Evolutionary conservation across 257 asterid genomes (phyloP).

Genomic region (Catharanthus roseus): DNA sequence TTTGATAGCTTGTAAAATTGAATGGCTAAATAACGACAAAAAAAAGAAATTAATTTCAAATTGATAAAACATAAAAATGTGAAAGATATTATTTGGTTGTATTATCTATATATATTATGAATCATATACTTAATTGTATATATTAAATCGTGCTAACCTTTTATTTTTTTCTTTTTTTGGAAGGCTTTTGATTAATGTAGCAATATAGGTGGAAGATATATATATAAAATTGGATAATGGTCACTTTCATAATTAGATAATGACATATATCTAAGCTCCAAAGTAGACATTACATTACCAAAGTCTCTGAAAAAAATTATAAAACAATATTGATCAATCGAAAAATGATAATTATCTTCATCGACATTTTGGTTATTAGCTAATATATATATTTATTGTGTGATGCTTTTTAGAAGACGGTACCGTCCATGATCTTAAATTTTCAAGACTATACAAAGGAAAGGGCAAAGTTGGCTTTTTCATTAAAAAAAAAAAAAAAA

Average conservation of each 20-base stretch:
- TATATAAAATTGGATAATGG: conserved; percentile 22
- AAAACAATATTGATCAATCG: conserved; percentile 3
- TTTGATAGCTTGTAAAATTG: too few species aligned
- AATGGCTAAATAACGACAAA: too few species aligned
- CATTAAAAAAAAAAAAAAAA: background rate
- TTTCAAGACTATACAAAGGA: background rate
- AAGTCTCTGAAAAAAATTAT: background rate
- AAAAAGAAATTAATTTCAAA: too few species aligned
- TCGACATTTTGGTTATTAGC: background rate
- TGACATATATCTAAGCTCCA: conserved; percentile 8
- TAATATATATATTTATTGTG: too few species aligned
- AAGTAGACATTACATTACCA: background rate
- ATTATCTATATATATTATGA: too few species aligned
- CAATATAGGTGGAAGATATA: conserved; percentile 7
- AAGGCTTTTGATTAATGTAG: background rate
- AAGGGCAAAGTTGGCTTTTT: conserved; percentile 10
- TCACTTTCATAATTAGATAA: conserved; percentile 24
- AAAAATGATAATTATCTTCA: background rate
- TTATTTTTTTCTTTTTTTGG: background rate
- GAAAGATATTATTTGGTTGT: too few species aligned
- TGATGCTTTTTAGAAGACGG: too few species aligned
- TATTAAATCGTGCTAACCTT: too few species aligned
- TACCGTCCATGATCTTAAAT: conserved; percentile 13
- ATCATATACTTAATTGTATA: too few species aligned
- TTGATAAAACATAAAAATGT: too few species aligned